Base-by-base conservation (phyloP, 139 green algal genomes). In the Micractinium conductrix region DNA sequence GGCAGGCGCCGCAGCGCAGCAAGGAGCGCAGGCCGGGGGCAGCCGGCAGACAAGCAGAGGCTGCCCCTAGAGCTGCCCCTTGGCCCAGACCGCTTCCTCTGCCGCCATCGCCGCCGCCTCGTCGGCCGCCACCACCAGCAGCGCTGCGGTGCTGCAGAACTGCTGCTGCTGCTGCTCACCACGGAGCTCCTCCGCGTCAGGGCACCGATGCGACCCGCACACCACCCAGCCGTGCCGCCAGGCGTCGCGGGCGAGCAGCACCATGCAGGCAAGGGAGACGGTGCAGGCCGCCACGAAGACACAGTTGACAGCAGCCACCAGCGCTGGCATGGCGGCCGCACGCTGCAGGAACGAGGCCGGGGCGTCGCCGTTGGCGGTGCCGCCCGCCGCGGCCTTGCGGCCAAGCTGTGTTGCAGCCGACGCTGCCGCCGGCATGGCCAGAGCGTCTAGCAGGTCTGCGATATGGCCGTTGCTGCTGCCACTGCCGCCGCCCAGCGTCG, bases 41-140 rank as follows among this genome's bases (percentile, higher is more conserved):
- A n/a, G n/a, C n/a, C n/a, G n/a, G n/a, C n/a, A n/a, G n/a, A n/a
- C n/a, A n/a, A n/a, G n/a, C n/a, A n/a, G n/a, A n/a, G n/a, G n/a
- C n/a, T n/a, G n/a, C n/a, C n/a, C n/a, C n/a, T n/a, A n/a, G n/a
- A n/a, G n/a, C n/a, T n/a, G n/a, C n/a, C n/a, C n/a, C n/a, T n/a
- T n/a, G n/a, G n/a, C n/a, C n/a, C n/a, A n/a, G n/a, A n/a, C n/a
- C n/a, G n/a, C n/a, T n/a, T n/a, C n/a, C n/a, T n/a, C n/a, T n/a
- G n/a, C n/a, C n/a, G n/a, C n/a, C n/a, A n/a, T n/a, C n/a, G 53
- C 58, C 19, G 58, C 55, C 38, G 14, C 58, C 58, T 82, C 76
- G 12, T 82, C 55, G 21, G 76, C 76, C 30, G 76, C 76, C 40
- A 82, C 37, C 4, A 82, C 55, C 40, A 44, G 33, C 37, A 67